A percentile compares a stretch with the other conserved stretches of the same genome.
Conservation (phyloP, 805 yeast species). For the Candida loeiensis region DNA sequence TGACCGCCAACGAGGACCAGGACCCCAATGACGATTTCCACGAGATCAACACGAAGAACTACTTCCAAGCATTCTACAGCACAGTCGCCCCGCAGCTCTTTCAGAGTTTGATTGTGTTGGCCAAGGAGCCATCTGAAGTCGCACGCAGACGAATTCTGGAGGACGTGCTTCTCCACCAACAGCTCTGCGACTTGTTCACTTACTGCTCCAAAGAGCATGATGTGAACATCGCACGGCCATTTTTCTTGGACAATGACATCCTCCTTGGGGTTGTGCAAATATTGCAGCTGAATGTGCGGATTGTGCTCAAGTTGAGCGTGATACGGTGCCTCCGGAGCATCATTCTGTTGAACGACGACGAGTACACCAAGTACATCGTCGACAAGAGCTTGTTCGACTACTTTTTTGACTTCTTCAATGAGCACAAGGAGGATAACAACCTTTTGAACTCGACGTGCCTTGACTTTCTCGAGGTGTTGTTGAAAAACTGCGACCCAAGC, state of each 20-base stretch:
- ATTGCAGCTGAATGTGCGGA: slow-evolving; percentile 39
- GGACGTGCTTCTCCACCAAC: slow-evolving; percentile 48
- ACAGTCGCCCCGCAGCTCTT: slow-evolving; percentile 60
- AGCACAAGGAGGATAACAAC: slow-evolving; percentile 50
- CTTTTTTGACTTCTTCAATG: slow-evolving; percentile 48
- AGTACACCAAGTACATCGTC: slow-evolving; percentile 54
- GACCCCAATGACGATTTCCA: slow-evolving; percentile 20
- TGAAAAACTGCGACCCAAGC: slow-evolving; percentile 21
- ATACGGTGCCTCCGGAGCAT: slow-evolving; percentile 65
- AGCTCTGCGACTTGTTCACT: slow-evolving; percentile 66
- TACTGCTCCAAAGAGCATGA: slow-evolving; percentile 70
- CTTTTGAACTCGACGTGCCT: slow-evolving; percentile 72
- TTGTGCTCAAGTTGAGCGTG: slow-evolving; percentile 62
- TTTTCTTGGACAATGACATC: slow-evolving; percentile 58
- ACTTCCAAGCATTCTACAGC: slow-evolving; percentile 58
- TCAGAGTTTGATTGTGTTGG: slow-evolving; percentile 38
- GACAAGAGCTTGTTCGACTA: slow-evolving; percentile 49
- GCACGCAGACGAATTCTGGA: slow-evolving; percentile 7
- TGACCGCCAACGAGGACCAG: slow-evolving; percentile 11
- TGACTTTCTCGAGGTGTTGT: slow-evolving; percentile 54
- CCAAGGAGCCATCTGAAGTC: background rate
- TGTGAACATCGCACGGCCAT: slow-evolving; percentile 51
- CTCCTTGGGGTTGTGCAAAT: slow-evolving; percentile 53
- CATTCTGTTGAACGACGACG: slow-evolving; percentile 58
- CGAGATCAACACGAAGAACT: slow-evolving; percentile 39